Evolutionary conservation across 1,284 basidiomycete genomes (phyloP), one percentile per base, ranked within the genome.

Genomic region (Clitocybe nebularis): DNA sequence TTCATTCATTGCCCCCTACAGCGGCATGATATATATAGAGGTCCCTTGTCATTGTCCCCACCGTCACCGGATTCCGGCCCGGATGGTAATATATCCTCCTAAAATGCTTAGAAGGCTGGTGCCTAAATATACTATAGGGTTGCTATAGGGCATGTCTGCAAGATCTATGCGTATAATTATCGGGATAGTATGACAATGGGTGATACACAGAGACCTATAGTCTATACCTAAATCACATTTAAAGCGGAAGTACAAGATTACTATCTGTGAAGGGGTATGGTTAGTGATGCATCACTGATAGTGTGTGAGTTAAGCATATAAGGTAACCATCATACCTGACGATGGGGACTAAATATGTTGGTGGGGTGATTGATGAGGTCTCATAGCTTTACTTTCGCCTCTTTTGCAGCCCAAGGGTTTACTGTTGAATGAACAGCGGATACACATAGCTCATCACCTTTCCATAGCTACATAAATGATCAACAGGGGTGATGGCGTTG

Each of bases 361-460:
- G n/a, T n/a, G n/a, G n/a, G n/a, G n/a, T n/a, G n/a, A n/a, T n/a
- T n/a, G n/a, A n/a, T n/a, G n/a, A n/a, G n/a, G 20, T 10, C 9
- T 52, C 29, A 54, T 36, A 53, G 39, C 21, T 46, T 54, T 26
- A 41, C 38, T 38, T 47, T 46, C 11, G 10, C 23, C 3, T 28
- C 1, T 4, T 39, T 25, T 5, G 42, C 23, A 19, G 46, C 21
- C 47, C 46, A 44, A 5, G 51, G 57, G 23, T 64, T 67, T 9
- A 67, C 53, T n/a, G 67, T 69, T 11, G 68, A 69, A 53, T 76
- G 75, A 3, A 67, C 51, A 1, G 69, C 72, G 30, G 74, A 68
- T 1, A 72, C 63, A 39, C 69, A 70, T 4, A 76, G 60, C 5
- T 55, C 61, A 25, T 64, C 53, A 4, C 56, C 57, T 29, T 57